Evolutionary conservation across 1,139 yeast species (phyloP), one percentile per base, ranked within the genome.

Genomic region (Blastobotrys proliferans): DNA sequence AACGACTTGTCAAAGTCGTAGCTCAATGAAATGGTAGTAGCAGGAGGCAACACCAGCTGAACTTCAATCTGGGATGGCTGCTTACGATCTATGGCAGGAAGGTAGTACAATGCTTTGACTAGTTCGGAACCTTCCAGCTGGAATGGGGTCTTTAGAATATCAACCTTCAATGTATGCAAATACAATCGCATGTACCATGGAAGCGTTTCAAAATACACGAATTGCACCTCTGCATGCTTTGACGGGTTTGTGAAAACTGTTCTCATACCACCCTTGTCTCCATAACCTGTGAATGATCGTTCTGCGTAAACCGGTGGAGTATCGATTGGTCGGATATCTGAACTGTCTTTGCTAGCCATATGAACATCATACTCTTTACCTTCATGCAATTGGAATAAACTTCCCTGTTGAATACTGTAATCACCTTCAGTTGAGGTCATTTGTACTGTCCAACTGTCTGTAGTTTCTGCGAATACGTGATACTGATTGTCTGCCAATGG

Each of bases 141-240:
- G n/a, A n/a, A n/a, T 5, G 4, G 3, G 21, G 19, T 16, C 5
- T 16, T 8, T 8, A 18, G 11, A 29, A 3, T 49, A 8, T 13
- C 32, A 6, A 60, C 50, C 18, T 45, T 40, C 47, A 88, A 62
- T 0, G 95, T 80, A 53, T 86, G 88, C 40, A 92, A 65, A 57
- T 85, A 92, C 3, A 87, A 66, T 52, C 94, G 77, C 79, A 90
- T 82, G 61, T 78, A 92, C 98, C 98, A 92, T 0, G 99, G 99
- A 27, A 88, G 69, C 0, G 88, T 74, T 61, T 92, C 97, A 55
- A 81, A 82, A 55, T 85, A 85, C 1, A 79, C 67, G 41, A 88
- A 69, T 3, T 65, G 63, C 1, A 79, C 74, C 0, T 73, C 62
- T 13, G 63, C 58, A 5, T 68, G 58, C 2, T 56, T 51, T 0